Conservation (phyloP, 2,329 filamentous ascomycete genomes). For the Chrysoporthe austroafricana region DNA sequence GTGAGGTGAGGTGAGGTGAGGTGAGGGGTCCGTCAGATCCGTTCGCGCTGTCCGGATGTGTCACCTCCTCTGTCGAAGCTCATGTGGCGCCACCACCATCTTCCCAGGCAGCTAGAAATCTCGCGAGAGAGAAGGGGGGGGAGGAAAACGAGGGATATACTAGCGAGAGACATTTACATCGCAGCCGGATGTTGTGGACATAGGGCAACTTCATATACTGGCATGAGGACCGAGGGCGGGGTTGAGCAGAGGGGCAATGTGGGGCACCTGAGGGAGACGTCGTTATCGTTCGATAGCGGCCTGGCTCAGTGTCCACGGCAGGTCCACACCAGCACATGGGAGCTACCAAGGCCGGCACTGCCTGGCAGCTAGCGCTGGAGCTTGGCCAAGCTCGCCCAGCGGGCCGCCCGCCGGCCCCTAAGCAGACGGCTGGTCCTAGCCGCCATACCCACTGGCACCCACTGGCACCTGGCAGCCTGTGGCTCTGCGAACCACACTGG, state of each 20-base stretch:
- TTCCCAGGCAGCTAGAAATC: neutral
- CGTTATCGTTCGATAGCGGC: neutral
- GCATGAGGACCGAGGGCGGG: neutral
- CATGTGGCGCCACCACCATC: neutral
- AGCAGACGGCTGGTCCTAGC: no score
- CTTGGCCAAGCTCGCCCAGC: slow-evolving; percentile 17
- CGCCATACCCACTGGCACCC: no score
- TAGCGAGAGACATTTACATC: neutral
- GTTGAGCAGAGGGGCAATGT: neutral
- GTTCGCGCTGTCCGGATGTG: neutral
- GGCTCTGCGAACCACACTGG: slow-evolving; percentile 16
- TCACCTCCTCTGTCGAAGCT: slow-evolving; percentile 2
- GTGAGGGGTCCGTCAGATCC: slow-evolving; percentile 3
- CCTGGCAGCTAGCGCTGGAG: no score
- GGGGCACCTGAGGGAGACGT: neutral
- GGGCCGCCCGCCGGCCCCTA: slow-evolving; percentile 10
- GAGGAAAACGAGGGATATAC: neutral
- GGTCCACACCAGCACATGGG: no score
- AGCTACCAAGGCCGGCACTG: no score
- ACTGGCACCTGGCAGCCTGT: no score
- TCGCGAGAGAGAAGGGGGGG: neutral
- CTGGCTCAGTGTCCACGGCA: no score
- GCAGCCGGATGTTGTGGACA: neutral
- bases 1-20: neutral
- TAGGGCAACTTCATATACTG: neutral